A percentile compares a stretch with the other conserved stretches of the same genome.
These are phyloP conservation scores for Phytopythium sindhum DNA, from an alignment of 352 stramenopile species.

Conservation along the genomic window DNA sequence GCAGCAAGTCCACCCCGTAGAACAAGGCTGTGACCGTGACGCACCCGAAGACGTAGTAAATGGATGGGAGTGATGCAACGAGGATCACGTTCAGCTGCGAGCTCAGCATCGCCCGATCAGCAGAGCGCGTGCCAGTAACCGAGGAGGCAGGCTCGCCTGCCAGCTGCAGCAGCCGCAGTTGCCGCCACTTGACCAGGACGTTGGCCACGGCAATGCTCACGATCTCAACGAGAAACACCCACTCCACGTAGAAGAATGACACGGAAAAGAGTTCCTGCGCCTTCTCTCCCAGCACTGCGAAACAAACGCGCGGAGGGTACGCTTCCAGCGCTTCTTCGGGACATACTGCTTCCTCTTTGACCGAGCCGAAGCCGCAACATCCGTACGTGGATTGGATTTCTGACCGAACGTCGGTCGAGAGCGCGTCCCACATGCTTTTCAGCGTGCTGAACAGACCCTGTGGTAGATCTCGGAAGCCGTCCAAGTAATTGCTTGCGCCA, in stretches of 20 bases:
- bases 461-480: constrained; percentile 35
- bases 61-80: constrained; percentile 35
- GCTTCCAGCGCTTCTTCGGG: constrained; percentile 47
- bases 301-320: constrained; percentile 34
- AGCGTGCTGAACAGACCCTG: constrained; percentile 20
- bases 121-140: constrained; percentile 4
- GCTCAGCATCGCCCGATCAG: constrained; percentile 24
- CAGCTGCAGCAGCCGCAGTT: constrained; percentile 36
- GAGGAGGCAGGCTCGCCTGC: constrained; percentile 19
- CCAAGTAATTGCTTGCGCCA: constrained; percentile 34
- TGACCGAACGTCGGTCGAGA: constrained; percentile 15
- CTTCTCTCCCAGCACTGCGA: constrained; percentile 18
- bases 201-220: constrained; percentile 35
- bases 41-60: constrained; percentile 29
- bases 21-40: constrained; percentile 19
- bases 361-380: constrained; percentile 47
- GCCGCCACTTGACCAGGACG: constrained; percentile 48
- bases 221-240: constrained; percentile 32
- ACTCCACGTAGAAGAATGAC: constrained; percentile 35
- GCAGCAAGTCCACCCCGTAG: constrained; percentile 39
- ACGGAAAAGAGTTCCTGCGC: constrained; percentile 29
- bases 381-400: constrained; percentile 40
- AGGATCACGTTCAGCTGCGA: constrained; percentile 28
- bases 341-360: constrained; percentile 31
- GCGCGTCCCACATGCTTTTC: constrained; percentile 21